These are phyloP conservation scores for Moniliella sp. DNA, from an alignment of 1,284 basidiomycete species.

Conservation along the genomic window DNA sequence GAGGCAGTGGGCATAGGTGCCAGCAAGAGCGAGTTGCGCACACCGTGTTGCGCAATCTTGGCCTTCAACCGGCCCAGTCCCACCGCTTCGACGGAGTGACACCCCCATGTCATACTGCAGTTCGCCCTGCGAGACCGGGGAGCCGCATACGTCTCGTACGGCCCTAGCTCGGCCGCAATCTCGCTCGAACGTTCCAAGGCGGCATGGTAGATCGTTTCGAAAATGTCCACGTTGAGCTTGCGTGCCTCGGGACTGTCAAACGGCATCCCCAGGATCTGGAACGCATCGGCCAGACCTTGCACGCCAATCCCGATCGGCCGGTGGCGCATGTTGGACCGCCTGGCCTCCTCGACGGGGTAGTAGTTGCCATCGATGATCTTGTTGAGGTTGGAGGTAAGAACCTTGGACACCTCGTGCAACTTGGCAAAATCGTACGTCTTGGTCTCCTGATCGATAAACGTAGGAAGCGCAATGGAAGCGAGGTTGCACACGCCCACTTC, in stretches of 20 bases:
- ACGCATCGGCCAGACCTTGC: constrained; percentile 89
- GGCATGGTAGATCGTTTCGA: constrained; percentile 96
- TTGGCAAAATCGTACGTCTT: constrained; percentile 62
- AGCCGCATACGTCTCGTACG: constrained; percentile 82
- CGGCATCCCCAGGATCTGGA: constrained; percentile 87
- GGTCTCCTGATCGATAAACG: constrained; percentile 2
- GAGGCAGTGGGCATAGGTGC: constrained; percentile 98
- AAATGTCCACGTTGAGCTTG: constrained; percentile 79
- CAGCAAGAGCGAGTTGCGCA: constrained; percentile 79
- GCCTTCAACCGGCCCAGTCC: constrained; percentile 83
- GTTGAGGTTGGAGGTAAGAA: constrained; percentile 53
- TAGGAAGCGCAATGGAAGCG: constrained; percentile 35
- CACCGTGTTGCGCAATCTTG: constrained; percentile 62
- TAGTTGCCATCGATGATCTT: constrained; percentile 74
- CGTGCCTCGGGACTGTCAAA: constrained; percentile 78
- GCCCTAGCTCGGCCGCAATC: constrained; percentile 57
- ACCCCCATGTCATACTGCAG: constrained; percentile 86
- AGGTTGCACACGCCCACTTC: constrained; percentile 98
- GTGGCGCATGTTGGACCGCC: constrained; percentile 83
- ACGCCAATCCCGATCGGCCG: constrained; percentile 95
- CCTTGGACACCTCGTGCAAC: constrained; percentile 75
- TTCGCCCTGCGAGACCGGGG: constrained; percentile 65
- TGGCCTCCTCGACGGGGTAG: constrained; percentile 78
- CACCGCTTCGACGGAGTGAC: constrained; percentile 76
- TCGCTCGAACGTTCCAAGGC: constrained; percentile 79